These are phyloP conservation scores for Colletotrichum lupini DNA, from an alignment of 2,329 filamentous ascomycete genomes.

Conservation along the genomic window DNA sequence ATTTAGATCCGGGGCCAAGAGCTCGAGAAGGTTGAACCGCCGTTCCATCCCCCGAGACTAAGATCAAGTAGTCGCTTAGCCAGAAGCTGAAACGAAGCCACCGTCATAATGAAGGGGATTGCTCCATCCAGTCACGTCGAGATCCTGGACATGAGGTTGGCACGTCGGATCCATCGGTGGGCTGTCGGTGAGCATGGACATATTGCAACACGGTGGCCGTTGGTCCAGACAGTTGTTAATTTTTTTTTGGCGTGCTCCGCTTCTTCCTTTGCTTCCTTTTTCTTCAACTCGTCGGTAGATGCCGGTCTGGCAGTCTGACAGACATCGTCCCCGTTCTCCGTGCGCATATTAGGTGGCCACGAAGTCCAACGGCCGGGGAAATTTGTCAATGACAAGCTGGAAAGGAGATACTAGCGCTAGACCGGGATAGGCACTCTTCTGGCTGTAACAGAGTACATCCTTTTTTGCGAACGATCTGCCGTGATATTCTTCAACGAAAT, in stretches of 20 bases:
- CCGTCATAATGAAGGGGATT: slow-evolving; percentile 5
- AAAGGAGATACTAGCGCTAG: background rate
- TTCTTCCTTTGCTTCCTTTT: background rate
- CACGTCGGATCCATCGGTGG: background rate
- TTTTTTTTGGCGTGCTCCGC: background rate
- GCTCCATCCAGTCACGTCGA: background rate
- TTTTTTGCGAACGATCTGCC: background rate
- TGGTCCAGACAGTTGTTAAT: background rate
- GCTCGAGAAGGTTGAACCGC: slow-evolving; percentile 20
- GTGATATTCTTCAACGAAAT: background rate
- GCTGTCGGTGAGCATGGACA: background rate
- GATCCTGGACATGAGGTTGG: background rate
- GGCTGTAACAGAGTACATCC: background rate
- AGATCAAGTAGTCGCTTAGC: background rate
- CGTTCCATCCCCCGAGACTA: slow-evolving; percentile 13
- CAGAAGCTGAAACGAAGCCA: slow-evolving; percentile 17
- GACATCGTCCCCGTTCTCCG: background rate
- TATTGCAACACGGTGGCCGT: background rate
- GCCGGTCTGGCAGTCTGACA: slow-evolving; percentile 1
- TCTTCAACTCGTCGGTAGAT: background rate
- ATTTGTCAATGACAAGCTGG: background rate
- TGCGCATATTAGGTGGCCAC: background rate
- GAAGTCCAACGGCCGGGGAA: background rate
- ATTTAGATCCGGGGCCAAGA: slow-evolving; percentile 4
- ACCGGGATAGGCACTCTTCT: background rate